Base-by-base conservation (phyloP, 23 red algal genomes). In the Gracilaria domingensis region DNA sequence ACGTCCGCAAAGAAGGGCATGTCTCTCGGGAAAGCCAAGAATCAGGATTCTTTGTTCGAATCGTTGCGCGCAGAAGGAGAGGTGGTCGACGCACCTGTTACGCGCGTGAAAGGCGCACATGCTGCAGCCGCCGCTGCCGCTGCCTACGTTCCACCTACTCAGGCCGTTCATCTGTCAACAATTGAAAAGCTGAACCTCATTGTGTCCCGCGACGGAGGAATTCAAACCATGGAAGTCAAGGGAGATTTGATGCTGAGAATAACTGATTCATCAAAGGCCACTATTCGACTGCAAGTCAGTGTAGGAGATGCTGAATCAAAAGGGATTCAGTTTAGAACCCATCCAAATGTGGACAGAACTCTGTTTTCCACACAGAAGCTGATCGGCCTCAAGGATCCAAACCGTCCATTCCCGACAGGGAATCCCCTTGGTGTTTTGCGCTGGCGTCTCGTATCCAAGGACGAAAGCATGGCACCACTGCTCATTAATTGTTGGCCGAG, bases 401-500 rank as follows among this genome's bases (percentile, higher is more conserved):
- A 75, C 23, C 84, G 92, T 47, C 84, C 91, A 28, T 99, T 99
- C 64, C 97, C 97, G 30, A 87, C 80, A 26, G 97, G 94, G 29
- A 99, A 93, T 83, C 97, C 97, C 9, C 71, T 95, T 21, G 89
- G 88, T 20, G 82, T 99, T 20, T 78, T 99, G 58, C 94, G 94
- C 56, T 99, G 97, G 97, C 83, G 97, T 28, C 66, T 95, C 29
- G 79, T 86, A 24, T 75, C 91, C 1, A 96, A 88, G 59, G 97
- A 99, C 25, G 97, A 99, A 86, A 66, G 56, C 33, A 75, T 88
- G 82, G 84, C 95, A 37, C 97, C 97, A 25, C 77, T 99, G 47
- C 60, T 90, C 57, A 89, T 99, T 49, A 99, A 87, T 79, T 99
- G 97, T 75, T 99, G 97, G 97, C 97, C 97, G 25, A 91, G 80